Conservation (phyloP, 2,329 filamentous ascomycete genomes). For the Ophiosphaerella narmari region DNA sequence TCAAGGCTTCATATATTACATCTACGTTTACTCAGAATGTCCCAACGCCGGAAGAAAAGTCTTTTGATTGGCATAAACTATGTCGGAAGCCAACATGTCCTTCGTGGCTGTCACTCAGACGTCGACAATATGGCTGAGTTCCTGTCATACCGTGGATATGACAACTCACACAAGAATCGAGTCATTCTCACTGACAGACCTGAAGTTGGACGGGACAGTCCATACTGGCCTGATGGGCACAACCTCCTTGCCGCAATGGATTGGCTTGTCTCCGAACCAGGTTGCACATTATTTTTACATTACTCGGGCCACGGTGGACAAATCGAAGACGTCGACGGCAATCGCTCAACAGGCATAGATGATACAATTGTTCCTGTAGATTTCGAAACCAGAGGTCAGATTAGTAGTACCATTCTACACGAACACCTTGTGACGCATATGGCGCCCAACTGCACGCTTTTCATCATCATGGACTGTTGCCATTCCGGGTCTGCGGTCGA, state of each 20-base stretch:
- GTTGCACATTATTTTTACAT: constrained; percentile 60
- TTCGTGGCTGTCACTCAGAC: constrained; percentile 57
- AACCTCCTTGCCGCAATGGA: constrained; percentile 60
- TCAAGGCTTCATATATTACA: not conserved
- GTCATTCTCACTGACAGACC: constrained; percentile 52
- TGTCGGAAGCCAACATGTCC: constrained; percentile 48
- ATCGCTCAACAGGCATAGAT: constrained; percentile 43
- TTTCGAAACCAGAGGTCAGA: constrained; percentile 58
- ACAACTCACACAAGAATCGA: constrained; percentile 47
- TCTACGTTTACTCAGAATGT: constrained; percentile 10
- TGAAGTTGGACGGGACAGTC: constrained; percentile 32
- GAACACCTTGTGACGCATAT: constrained; percentile 57
- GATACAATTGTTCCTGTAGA: constrained; percentile 62
- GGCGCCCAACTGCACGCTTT: constrained; percentile 57
- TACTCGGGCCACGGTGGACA: constrained; percentile 65
- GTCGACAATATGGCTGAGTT: constrained; percentile 56
- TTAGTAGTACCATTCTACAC: constrained; percentile 59
- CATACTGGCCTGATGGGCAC: constrained; percentile 48
- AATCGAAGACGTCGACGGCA: constrained; percentile 53
- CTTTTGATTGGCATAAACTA: constrained; percentile 62
- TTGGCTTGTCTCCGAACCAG: constrained; percentile 61
- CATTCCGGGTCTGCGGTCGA: constrained; percentile 65
- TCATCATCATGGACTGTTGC: constrained; percentile 65
- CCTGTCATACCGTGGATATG: constrained; percentile 51
- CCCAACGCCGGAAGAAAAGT: constrained; percentile 48